Percentiles rank a stretch among this genome's conserved stretches.
Conservation (phyloP, 164 flowering plant species). For the Stephania yunnanensis region DNA sequence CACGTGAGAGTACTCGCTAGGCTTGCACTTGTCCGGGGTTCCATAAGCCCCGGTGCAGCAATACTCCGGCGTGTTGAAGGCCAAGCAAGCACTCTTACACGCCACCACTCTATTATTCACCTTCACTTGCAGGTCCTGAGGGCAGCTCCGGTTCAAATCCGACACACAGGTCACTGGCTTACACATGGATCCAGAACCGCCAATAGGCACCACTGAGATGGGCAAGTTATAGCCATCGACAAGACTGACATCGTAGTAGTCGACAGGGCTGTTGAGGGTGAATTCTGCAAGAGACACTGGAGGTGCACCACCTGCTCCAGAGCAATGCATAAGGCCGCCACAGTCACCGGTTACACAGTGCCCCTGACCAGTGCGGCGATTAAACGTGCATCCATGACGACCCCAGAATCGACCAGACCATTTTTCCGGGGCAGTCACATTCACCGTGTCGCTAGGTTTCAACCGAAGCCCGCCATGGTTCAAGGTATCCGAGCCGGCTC, state of each 20-base stretch:
- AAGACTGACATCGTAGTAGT: slow-evolving; percentile 34
- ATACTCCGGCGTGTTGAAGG: slow-evolving; percentile 18
- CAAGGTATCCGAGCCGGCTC: slow-evolving; percentile 28
- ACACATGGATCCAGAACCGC: slow-evolving; percentile 12
- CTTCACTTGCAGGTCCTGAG: slow-evolving; percentile 17
- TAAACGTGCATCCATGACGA: slow-evolving; percentile 24
- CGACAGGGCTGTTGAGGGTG: slow-evolving; percentile 17
- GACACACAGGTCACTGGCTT: slow-evolving; percentile 10
- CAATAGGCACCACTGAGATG: slow-evolving; percentile 4
- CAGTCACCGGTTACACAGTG: slow-evolving; percentile 36
- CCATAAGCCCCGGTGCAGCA: slow-evolving; percentile 27
- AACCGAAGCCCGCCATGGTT: slow-evolving; percentile 31
- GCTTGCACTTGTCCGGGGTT: slow-evolving; percentile 20
- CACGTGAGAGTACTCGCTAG: slow-evolving; percentile 20
- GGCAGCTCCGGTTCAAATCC: slow-evolving; percentile 19
- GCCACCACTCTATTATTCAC: slow-evolving; percentile 25
- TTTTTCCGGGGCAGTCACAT: slow-evolving; percentile 16
- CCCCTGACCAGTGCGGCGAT: slow-evolving; percentile 16
- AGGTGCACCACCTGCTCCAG: slow-evolving; percentile 32
- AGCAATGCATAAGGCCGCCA: slow-evolving; percentile 25
- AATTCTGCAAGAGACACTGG: slow-evolving; percentile 38
- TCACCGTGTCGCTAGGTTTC: slow-evolving; percentile 12
- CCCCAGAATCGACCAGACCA: slow-evolving; percentile 52
- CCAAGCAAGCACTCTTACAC: slow-evolving; percentile 48
- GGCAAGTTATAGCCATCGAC: slow-evolving; percentile 36